Base-by-base conservation (phyloP, 805 yeast species). In the Hanseniaspora singularis region DNA sequence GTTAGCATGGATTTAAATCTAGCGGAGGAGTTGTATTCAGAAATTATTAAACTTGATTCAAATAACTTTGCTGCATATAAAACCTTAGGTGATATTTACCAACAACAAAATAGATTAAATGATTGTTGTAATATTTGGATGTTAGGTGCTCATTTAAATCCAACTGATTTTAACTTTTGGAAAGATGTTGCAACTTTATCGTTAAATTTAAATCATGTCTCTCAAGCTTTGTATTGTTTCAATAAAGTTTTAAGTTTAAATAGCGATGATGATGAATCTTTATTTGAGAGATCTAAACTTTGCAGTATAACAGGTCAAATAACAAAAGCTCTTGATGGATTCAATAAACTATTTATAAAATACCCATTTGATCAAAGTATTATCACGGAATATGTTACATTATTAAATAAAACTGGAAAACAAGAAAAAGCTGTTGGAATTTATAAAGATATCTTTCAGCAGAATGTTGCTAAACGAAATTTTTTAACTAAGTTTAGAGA, bases 91-190 rank as follows among this genome's bases (percentile, higher is more conserved):
- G 95, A 84, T 56, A 82, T 89, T 39, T 80, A 82, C 53, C 71
- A 76, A 48, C 66, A 73, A 44, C 79, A 77, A 51, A 88, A 86
- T 1, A 68, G 77, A 38, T 62, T 72, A 41, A 76, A 79, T 52
- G 81, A 82, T 57, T 75, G 94, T 59, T 78, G 94, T 59, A 77
- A 77, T 57, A 73, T 81, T 40, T 77, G 96, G 95, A 66, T 82
- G 54, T 56, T 83, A 46, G 92, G 94, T 24, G 88, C 95, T 0
- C 82, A 78, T 57, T 64, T 82, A 12, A 77, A 80, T 52, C 77
- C 85, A 0, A 73, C 77, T 61, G 94, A 88, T 63, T 76, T 77
- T 55, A 78, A 71, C 23, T 76, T 84, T 52, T 85, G 96, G 87
- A 75, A 77, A 31, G 71, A 71, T 24, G 82, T 92, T 24, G 96